phyloP scores from a whole-genome alignment of 2,329 filamentous ascomycete species.

The Aspergillus niger region DNA sequence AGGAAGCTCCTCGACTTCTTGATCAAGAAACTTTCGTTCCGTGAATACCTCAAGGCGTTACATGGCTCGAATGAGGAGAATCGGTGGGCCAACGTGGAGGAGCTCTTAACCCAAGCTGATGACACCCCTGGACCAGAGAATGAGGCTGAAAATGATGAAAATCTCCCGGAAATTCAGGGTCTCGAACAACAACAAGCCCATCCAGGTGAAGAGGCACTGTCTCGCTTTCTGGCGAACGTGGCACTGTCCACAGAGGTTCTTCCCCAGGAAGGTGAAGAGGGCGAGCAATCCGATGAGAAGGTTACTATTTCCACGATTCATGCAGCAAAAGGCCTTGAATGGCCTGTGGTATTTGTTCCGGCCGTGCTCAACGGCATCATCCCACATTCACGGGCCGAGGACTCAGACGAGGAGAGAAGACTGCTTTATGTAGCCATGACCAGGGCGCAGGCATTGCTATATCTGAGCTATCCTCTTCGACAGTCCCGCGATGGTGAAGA shows the following conservation, averaged over 20 bases:
- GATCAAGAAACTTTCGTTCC: slow-evolving; percentile 67
- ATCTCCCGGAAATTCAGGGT: slow-evolving; percentile 68
- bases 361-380: slow-evolving; percentile 88
- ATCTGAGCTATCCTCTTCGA: slow-evolving; percentile 76
- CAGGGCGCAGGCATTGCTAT: slow-evolving; percentile 79
- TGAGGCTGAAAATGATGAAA: slow-evolving; percentile 57
- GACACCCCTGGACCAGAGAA: slow-evolving; percentile 63
- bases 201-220: slow-evolving; percentile 63
- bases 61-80: slow-evolving; percentile 75
- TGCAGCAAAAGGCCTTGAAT: slow-evolving; percentile 92
- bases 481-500: slow-evolving; percentile 62
- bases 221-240: slow-evolving; percentile 85
- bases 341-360: slow-evolving; percentile 93
- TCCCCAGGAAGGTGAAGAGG: slow-evolving; percentile 55
- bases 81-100: slow-evolving; percentile 85
- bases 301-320: slow-evolving; percentile 96
- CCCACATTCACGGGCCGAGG: slow-evolving; percentile 82
- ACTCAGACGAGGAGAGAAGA: slow-evolving; percentile 82
- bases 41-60: slow-evolving; percentile 70
- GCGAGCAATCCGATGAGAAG: slow-evolving; percentile 54
- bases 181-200: slow-evolving; percentile 61
- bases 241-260: slow-evolving; percentile 75
- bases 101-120: slow-evolving; percentile 76
- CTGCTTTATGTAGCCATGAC: slow-evolving; percentile 97
- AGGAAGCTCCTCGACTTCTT: slow-evolving; percentile 58